These are phyloP conservation scores for Pythium brassicae DNA, from an alignment of 352 stramenopile genomes.

Conservation along the genomic window DNA sequence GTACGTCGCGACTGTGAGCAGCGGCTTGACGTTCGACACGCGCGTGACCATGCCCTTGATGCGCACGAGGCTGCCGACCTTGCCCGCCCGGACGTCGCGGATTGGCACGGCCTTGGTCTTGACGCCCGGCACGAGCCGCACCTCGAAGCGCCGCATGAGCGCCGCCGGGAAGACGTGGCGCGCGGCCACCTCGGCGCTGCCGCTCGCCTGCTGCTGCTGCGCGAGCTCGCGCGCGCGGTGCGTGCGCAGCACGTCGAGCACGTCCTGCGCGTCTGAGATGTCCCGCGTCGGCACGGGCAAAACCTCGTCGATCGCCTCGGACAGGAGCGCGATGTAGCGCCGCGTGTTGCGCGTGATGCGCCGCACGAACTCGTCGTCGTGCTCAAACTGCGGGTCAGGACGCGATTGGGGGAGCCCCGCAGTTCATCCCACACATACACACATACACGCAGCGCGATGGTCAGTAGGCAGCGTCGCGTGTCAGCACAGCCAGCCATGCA, in stretches of 20 bases:
- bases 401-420: no score
- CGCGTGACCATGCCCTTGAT: conserved; percentile 98
- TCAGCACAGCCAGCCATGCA: no score
- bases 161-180: conserved; percentile 86
- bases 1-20: conserved; percentile 96
- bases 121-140: conserved; percentile 73
- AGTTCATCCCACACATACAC: no score
- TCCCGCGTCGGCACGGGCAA: conserved; percentile 76
- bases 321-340: conserved; percentile 87
- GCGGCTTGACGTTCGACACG: conserved; percentile 97
- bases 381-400: conserved; percentile 59
- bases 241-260: conserved; percentile 78
- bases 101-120: conserved; percentile 90
- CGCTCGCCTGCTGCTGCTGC: conserved; percentile 36
- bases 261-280: conserved; percentile 76
- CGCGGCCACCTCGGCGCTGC: conserved; percentile 21
- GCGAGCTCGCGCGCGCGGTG: conserved; percentile 73
- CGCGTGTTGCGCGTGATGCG: conserved; percentile 85
- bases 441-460: not conserved
- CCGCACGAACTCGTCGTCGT: conserved; percentile 78
- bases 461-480: no score
- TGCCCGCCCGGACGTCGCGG: conserved; percentile 90
- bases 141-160: conserved; percentile 90
- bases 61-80: conserved; percentile 95
- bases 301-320: conserved; percentile 85